Evolutionary conservation across 2,329 filamentous ascomycete species (phyloP).

Genomic region (Penicillium sp.): DNA sequence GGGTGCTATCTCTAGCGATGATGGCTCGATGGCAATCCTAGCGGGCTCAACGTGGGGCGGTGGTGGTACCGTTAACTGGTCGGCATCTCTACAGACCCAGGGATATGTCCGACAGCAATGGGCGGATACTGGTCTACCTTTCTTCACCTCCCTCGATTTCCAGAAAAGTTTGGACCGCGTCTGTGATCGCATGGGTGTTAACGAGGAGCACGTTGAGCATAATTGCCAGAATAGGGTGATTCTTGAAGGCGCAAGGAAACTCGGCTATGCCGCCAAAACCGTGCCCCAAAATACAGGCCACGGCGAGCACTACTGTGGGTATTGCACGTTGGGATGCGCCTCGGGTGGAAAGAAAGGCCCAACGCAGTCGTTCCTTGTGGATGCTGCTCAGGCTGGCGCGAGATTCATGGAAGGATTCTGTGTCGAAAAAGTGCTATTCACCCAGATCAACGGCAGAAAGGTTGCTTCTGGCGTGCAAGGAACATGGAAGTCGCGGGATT

Average conservation of each 20-base stretch:
- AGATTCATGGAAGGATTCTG: conserved; percentile 80
- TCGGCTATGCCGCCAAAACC: conserved; percentile 67
- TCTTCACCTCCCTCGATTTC: conserved; percentile 72
- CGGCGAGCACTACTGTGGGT: conserved; percentile 70
- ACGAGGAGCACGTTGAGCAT: conserved; percentile 63
- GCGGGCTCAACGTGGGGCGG: conserved; percentile 78
- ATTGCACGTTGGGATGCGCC: conserved; percentile 59
- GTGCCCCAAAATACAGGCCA: conserved; percentile 80
- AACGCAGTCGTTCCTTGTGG: conserved; percentile 71
- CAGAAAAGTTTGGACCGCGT: conserved; percentile 78
- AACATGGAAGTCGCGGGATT: conserved; percentile 70
- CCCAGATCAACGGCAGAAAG: conserved; percentile 49
- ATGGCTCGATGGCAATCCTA: conserved; percentile 59
- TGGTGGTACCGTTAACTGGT: conserved; percentile 88
- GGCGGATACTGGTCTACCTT: conserved; percentile 65
- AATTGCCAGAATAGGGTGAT: conserved; percentile 69
- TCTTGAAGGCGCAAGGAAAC: conserved; percentile 69
- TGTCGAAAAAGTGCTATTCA: conserved; percentile 69
- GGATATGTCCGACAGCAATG: conserved; percentile 77
- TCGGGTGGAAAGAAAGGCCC: conserved; percentile 76
- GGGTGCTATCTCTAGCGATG: conserved; percentile 56
- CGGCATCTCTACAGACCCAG: conserved; percentile 65
- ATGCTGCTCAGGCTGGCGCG: conserved; percentile 73
- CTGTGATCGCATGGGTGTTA: conserved; percentile 74
- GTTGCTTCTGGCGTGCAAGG: conserved; percentile 70